Conservation (phyloP, 352 stramenopile genomes). For the Peronospora belbahrii region DNA sequence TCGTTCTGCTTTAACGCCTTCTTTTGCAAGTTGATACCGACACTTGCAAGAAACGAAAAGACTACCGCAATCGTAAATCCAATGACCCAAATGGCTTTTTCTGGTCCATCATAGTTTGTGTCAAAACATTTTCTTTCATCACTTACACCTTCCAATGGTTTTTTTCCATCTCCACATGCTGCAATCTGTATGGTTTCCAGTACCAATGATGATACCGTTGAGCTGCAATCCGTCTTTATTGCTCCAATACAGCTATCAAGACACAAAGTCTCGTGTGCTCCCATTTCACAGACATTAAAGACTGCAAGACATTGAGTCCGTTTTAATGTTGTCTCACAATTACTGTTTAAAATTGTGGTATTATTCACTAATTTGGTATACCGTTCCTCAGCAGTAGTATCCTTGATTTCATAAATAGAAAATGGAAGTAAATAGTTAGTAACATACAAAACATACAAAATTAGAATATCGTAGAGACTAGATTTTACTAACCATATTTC, state of each 20-base stretch:
- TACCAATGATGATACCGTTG: slow-evolving; percentile 3
- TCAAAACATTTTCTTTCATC: slow-evolving; percentile 65
- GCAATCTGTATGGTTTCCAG: slow-evolving; percentile 6
- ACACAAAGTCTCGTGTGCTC: slow-evolving; percentile 49
- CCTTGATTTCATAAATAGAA: slow-evolving; percentile 14
- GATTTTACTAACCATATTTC: slow-evolving; percentile 30
- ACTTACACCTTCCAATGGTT: slow-evolving; percentile 23
- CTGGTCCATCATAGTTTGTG: slow-evolving; percentile 49
- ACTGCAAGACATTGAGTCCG: slow-evolving; percentile 43
- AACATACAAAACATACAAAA: background rate
- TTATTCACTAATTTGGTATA: slow-evolving; percentile 30
- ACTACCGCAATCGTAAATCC: slow-evolving; percentile 75
- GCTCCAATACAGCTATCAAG: slow-evolving; percentile 33
- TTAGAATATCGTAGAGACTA: too few relatives aligned
- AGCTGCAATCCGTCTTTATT: slow-evolving; percentile 38
- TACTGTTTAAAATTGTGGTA: slow-evolving; percentile 11
- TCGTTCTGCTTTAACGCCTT: slow-evolving; percentile 81
- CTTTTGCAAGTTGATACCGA: slow-evolving; percentile 84
- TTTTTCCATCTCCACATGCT: slow-evolving; percentile 29
- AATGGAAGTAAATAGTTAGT: too few relatives aligned
- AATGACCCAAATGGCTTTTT: slow-evolving; percentile 64
- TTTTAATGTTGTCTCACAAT: slow-evolving; percentile 34
- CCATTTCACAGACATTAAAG: slow-evolving; percentile 70
- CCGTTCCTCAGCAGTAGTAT: slow-evolving; percentile 26
- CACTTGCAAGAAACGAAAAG: slow-evolving; percentile 74